Conservation (phyloP, 2,329 filamentous ascomycete species). For the Aspergillus cejpii region DNA sequence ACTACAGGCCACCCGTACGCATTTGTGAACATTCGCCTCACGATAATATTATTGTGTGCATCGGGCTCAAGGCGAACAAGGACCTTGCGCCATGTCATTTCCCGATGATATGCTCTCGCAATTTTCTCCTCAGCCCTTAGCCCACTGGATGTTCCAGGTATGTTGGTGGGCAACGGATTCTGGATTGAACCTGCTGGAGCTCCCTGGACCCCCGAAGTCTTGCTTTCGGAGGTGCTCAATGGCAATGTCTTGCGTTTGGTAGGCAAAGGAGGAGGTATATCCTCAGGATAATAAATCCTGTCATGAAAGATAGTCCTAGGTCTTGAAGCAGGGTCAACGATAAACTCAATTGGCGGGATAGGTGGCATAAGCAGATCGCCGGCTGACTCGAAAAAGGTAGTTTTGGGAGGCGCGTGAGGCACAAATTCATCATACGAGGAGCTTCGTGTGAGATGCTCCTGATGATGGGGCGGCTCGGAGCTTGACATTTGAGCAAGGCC, state of each 20-base stretch:
- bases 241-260: constrained; percentile 39
- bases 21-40: constrained; percentile 92
- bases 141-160: constrained; percentile 25
- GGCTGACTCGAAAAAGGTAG: constrained; percentile 90
- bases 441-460: constrained; percentile 40
- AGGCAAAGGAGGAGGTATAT: constrained; percentile 74
- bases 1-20: constrained; percentile 96
- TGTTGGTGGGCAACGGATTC: constrained; percentile 9
- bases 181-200: constrained; percentile 8
- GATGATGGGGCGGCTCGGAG: constrained; percentile 4
- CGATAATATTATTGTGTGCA: constrained; percentile 97
- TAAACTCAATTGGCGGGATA: constrained; percentile 70
- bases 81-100: constrained; percentile 92
- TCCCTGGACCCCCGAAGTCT: constrained; percentile 12
- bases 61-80: constrained; percentile 92
- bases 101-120: constrained; percentile 85
- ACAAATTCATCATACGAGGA: constrained; percentile 47
- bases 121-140: constrained; percentile 98
- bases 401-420: constrained; percentile 70
- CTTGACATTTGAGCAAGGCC: constrained; percentile 12
- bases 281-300: constrained; percentile 83
- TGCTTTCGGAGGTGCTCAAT: constrained; percentile 19
- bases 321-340: constrained; percentile 74
- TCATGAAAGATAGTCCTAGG: constrained; percentile 94
- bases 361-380: constrained; percentile 88